Base-by-base conservation (phyloP, 2,329 filamentous ascomycete genomes). In the Canariomyces notabilis region DNA sequence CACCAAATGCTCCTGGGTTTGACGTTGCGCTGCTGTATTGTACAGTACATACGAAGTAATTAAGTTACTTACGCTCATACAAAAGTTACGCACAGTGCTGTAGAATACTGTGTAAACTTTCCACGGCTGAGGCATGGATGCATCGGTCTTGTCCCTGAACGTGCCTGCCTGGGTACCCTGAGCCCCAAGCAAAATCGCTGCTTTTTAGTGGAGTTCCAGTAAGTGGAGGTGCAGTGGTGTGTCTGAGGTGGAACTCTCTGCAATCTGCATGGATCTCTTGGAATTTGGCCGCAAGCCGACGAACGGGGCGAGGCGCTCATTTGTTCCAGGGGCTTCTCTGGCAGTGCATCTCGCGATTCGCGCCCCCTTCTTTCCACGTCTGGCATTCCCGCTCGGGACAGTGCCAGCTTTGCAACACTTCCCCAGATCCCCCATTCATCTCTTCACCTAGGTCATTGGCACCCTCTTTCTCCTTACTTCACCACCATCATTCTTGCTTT, bases 241-340 rank as follows among this genome's bases (percentile, higher is more conserved):
- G 37, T 31, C 29, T 22, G 43, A 37, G 39, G 34, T 38, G 38
- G 38, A n/a, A n/a, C n/a, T n/a, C n/a, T n/a, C n/a, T n/a, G n/a
- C n/a, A n/a, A n/a, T n/a, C 31, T 50, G 51, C 42, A 46, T 39
- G 35, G 18, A 20, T 54, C 51, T 54, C 55, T 57, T 57, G 51
- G 48, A 52, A 50, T 50, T 54, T 52, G 46, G 42, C 49, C 35
- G 47, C 45, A 37, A 42, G 40, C 46, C 50, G 48, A 50, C 46
- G 42, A 43, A 46, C 46, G 48, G 44, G 26, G 49, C 41, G 34
- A 46, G 48, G 50, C 26, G 45, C 55, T 49, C 46, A 50, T 50
- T 48, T 46, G 46, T 45, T 54, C 52, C 51, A 48, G 49, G 49
- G 48, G 53, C 31, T 48, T 42, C 33, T 51, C 26, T 29, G 26